Base-by-base conservation (phyloP, 225 moss, liverwort and hornwort species). In the Climacium dendroides region DNA sequence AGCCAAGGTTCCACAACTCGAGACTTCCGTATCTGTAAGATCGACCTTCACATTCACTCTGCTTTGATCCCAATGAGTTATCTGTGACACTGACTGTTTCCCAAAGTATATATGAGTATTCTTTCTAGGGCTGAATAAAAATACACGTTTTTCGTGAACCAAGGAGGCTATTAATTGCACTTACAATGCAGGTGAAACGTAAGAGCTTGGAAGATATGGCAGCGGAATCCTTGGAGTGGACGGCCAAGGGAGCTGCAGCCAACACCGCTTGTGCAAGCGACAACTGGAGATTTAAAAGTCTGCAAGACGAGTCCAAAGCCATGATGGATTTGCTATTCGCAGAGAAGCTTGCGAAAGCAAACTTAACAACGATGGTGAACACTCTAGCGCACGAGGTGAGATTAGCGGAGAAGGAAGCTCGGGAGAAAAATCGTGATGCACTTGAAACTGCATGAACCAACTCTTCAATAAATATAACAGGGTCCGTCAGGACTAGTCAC, bases 1-100 rank as follows among this genome's bases (percentile, higher is more conserved):
- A 69, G 57, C 91, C 75, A 92, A 91, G 37, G 88, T 85, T 78
- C 92, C 90, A 66, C 89, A 86, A 11, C 87, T 94, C 4, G 89
- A 92, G 78, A 90, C 92, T 75, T 93, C 93, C 64, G 67, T 95
- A 53, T 76, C 86, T 83, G 97, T 97, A 93, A 85, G 92, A 69
- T 19, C 47, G 7, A 59, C 62, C 32, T 72, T 52, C 43, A 13
- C 28, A 29, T 37, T 9, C 50, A 48, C 22, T 35, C 30, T 80
- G 8, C 45, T 61, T 78, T 72, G 35, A 57, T 39, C 12, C 37
- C 43, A 28, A 69, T 60, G 26, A 78, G 17, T 35, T 34, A n/a
- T 69, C 3, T 66, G 41, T 58, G 48, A 66, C 58, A 79, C 2
- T 55, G 71, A 70, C 9, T 79, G 64, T 48, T 34, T 47, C 43